phyloP scores from a whole-genome alignment of 75 land plant species.

The Selaginella tamariscina region DNA sequence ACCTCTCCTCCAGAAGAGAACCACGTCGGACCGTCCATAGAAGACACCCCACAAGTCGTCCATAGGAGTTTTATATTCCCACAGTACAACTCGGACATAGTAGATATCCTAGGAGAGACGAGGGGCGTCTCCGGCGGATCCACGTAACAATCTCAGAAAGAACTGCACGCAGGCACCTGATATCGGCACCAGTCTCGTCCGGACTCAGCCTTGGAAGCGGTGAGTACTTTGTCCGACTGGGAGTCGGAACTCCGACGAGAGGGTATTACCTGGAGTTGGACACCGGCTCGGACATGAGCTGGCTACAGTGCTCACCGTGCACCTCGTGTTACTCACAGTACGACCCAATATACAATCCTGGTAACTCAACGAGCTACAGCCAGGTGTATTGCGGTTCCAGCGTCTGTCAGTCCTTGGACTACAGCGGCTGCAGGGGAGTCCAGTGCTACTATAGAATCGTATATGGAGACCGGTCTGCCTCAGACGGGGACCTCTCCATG shows the following conservation, averaged over 20 bases:
- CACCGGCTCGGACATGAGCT: constrained; percentile 21
- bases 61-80: no score
- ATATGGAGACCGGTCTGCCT: neutral
- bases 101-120: no score
- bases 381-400: constrained; percentile 5
- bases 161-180: neutral
- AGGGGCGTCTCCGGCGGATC: neutral
- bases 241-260: constrained; percentile 15
- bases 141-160: neutral
- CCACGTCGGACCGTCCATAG: no score
- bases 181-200: constrained; percentile 34
- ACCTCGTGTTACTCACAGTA: neutral
- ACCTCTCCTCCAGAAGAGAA: no score
- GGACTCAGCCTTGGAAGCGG: constrained; percentile 37
- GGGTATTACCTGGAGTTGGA: constrained; percentile 12
- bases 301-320: constrained; percentile 21
- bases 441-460: neutral
- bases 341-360: constrained; percentile 41
- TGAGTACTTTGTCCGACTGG: constrained; percentile 16
- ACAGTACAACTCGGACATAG: no score
- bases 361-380: constrained; percentile 23
- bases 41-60: no score
- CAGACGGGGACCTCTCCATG: neutral
- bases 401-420: neutral
- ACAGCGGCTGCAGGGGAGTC: neutral